Conservation (phyloP, 805 yeast genomes). For the Starmerella floris region DNA sequence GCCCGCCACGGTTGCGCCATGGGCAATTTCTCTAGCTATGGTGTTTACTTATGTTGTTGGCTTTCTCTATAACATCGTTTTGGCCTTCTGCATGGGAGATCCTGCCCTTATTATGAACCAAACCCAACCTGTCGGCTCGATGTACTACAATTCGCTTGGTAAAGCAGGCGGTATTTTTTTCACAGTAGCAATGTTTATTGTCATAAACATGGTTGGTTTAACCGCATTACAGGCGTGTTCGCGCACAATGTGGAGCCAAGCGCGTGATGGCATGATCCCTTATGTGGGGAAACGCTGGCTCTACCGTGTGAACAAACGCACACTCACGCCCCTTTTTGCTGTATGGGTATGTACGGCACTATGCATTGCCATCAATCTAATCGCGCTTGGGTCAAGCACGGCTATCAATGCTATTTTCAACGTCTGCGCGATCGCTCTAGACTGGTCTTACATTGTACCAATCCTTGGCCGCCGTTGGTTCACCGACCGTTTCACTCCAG, state of each 20-base stretch:
- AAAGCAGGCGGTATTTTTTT: slow-evolving; percentile 51
- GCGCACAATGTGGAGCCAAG: slow-evolving; percentile 63
- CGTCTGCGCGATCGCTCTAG: slow-evolving; percentile 57
- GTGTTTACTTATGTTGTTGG: slow-evolving; percentile 25
- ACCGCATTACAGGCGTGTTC: slow-evolving; percentile 52
- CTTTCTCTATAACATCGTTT: slow-evolving; percentile 25
- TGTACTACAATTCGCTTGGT: slow-evolving; percentile 50
- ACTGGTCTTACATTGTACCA: slow-evolving; percentile 55
- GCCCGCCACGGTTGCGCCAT: slow-evolving; percentile 44
- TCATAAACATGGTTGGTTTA: slow-evolving; percentile 55
- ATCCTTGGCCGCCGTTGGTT: slow-evolving; percentile 45
- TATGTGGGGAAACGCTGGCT: slow-evolving; percentile 23
- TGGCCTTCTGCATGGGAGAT: slow-evolving; percentile 26
- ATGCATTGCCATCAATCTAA: slow-evolving; percentile 40
- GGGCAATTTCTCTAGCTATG: slow-evolving; percentile 43
- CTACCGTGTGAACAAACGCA: slow-evolving; percentile 36
- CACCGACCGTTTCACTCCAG: slow-evolving; percentile 43
- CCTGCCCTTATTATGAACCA: slow-evolving; percentile 18
- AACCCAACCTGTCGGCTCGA: slow-evolving; percentile 49
- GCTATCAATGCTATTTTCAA: slow-evolving; percentile 62
- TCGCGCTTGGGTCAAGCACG: slow-evolving; percentile 46
- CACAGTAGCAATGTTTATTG: slow-evolving; percentile 44
- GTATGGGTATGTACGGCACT: slow-evolving; percentile 39
- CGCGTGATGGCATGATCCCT: slow-evolving; percentile 66
- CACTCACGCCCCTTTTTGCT: slow-evolving; percentile 53